phyloP scores from a whole-genome alignment of 352 stramenopile genomes.

The Pythium dissotocum region DNA sequence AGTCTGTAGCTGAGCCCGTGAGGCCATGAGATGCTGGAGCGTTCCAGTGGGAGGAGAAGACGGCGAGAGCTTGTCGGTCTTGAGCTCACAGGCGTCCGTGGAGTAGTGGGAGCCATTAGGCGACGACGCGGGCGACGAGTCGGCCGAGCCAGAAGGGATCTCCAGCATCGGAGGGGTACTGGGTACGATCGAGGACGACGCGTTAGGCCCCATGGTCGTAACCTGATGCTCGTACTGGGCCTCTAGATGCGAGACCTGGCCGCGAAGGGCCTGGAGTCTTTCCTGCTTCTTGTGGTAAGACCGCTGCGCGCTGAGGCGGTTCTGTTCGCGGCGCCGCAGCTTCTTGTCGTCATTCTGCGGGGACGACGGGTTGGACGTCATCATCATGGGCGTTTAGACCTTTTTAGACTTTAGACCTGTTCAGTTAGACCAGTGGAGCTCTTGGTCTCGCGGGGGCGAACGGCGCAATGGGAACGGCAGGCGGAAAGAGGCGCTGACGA shows the following conservation, averaged over 20 bases:
- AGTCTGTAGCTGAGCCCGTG: conserved; percentile 23
- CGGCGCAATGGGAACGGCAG: too few species aligned
- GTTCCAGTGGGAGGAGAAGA: conserved; percentile 16
- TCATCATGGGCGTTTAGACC: neutral
- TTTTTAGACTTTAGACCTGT: too few species aligned
- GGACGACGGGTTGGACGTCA: conserved; percentile 3
- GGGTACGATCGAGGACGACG: neutral
- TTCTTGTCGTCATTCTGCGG: conserved; percentile 23
- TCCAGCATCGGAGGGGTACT: neutral
- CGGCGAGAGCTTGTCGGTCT: conserved; percentile 10
- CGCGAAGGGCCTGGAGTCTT: conserved; percentile 28
- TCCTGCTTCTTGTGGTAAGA: conserved; percentile 45
- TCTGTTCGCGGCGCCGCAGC: conserved; percentile 39
- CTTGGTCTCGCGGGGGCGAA: too few species aligned
- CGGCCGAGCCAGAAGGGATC: neutral
- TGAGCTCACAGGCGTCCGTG: neutral
- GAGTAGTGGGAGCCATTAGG: neutral
- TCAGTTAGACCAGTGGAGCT: too few species aligned
- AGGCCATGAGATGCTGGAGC: conserved; percentile 28
- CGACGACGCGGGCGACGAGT: conserved; percentile 2
- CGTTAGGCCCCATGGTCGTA: conserved; percentile 4
- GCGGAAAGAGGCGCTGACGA: too few species aligned
- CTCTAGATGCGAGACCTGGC: conserved; percentile 33
- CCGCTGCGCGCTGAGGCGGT: conserved; percentile 39
- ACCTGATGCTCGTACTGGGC: conserved; percentile 30